phyloP scores from a whole-genome alignment of 441 rosid species.

The California macrophylla region DNA sequence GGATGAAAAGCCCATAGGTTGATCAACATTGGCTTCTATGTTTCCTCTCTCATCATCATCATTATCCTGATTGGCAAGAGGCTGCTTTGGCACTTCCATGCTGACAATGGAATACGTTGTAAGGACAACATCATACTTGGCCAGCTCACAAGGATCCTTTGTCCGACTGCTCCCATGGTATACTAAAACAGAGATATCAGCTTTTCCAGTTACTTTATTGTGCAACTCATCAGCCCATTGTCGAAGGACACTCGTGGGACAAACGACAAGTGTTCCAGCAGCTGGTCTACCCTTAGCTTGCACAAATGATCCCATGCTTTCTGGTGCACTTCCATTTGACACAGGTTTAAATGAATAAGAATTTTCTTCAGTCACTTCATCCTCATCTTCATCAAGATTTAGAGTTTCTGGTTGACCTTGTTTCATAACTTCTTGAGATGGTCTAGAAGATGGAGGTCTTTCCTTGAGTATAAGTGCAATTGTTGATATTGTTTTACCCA shows the following conservation, averaged over 20 bases:
- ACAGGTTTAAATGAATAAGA: constrained; percentile 23
- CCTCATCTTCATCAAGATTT: constrained; percentile 55
- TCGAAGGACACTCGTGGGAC: constrained; percentile 95
- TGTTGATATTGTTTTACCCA: constrained; percentile 90
- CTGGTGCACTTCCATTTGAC: constrained; percentile 18
- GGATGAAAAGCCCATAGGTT: constrained; percentile 26
- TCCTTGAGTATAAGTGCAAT: constrained; percentile 91
- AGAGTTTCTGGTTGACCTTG: constrained; percentile 49
- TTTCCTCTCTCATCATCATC: constrained; percentile 43
- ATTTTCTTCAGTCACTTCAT: constrained; percentile 22
- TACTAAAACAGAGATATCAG: constrained; percentile 56
- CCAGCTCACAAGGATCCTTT: constrained; percentile 62
- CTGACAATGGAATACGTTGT: constrained; percentile 86
- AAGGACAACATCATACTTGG: constrained; percentile 76
- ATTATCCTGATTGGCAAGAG: constrained; percentile 41
- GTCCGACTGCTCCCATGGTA: constrained; percentile 82
- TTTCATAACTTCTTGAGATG: constrained; percentile 29
- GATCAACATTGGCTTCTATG: constrained; percentile 31
- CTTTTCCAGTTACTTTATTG: constrained; percentile 60
- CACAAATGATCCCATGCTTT: constrained; percentile 22
- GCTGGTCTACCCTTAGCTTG: constrained; percentile 67
- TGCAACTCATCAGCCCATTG: constrained; percentile 87
- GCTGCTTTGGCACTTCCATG: constrained; percentile 88
- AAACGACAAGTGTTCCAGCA: constrained; percentile 92
- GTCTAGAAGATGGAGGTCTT: constrained; percentile 42